phyloP scores from a whole-genome alignment of 495 filamentous ascomycete species.

The Aspergillus sclerotiicarbonarius region DNA sequence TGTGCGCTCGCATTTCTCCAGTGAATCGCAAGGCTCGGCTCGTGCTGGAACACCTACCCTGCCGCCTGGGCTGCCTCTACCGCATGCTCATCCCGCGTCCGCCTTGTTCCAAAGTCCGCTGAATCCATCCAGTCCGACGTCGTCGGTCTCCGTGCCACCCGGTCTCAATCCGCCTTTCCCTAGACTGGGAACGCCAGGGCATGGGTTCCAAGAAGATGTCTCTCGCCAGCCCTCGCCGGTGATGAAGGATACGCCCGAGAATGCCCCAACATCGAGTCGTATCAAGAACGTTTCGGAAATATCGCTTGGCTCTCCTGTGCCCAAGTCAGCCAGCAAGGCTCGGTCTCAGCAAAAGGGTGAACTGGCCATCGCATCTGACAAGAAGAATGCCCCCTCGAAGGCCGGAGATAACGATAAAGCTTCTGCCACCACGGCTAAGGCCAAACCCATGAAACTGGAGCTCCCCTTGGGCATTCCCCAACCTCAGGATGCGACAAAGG shows the following conservation, averaged over 20 bases:
- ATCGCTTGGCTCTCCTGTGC: slow-evolving; percentile 42
- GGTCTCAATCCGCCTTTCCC: slow-evolving; percentile 28
- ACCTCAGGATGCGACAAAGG: slow-evolving; percentile 23
- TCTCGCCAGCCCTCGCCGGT: slow-evolving; percentile 25
- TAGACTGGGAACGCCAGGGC: slow-evolving; percentile 30
- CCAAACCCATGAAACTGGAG: slow-evolving; percentile 35
- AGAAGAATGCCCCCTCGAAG: slow-evolving; percentile 19
- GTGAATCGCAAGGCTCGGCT: slow-evolving; percentile 30
- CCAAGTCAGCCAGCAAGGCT: slow-evolving; percentile 37
- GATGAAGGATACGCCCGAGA: slow-evolving; percentile 18
- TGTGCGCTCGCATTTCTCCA: slow-evolving; percentile 39
- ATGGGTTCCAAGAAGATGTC: slow-evolving; percentile 20
- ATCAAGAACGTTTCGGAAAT: slow-evolving; percentile 39
- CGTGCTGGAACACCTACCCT: slow-evolving; percentile 57
- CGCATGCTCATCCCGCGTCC: slow-evolving; percentile 52
- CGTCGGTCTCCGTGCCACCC: slow-evolving; percentile 31
- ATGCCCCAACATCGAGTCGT: slow-evolving; percentile 21
- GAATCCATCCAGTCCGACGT: slow-evolving; percentile 32
- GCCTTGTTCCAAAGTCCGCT: slow-evolving; percentile 35
- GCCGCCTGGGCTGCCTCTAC: slow-evolving; percentile 64
- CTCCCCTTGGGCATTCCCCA: slow-evolving; percentile 23
- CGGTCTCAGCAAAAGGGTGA: slow-evolving; percentile 27
- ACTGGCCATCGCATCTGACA: slow-evolving; percentile 20
- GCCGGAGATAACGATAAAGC: slow-evolving; percentile 12
- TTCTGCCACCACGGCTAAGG: slow-evolving; percentile 17